Conservation (phyloP, 192 early-diverging fungal genomes). For the Gonapodya sp. region DNA sequence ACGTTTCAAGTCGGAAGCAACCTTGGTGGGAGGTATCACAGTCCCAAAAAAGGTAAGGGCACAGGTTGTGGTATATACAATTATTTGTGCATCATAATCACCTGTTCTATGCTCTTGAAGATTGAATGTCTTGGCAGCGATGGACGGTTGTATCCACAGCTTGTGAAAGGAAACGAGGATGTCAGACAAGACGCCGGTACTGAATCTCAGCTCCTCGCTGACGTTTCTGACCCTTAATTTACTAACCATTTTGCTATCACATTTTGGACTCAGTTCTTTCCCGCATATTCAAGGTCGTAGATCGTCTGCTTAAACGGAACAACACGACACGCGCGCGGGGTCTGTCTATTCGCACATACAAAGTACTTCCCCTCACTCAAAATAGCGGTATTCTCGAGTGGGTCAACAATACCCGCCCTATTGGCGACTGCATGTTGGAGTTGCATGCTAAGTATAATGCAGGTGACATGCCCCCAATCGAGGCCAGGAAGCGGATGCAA, state of each 20-base stretch:
- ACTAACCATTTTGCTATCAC: too few relatives aligned
- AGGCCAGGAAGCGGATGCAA: slow-evolving; percentile 31
- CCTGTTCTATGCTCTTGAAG: neutral
- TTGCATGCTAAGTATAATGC: slow-evolving; percentile 33
- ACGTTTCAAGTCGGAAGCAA: neutral
- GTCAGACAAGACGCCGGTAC: slow-evolving; percentile 59
- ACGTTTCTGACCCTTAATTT: too few relatives aligned
- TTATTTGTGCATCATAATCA: neutral
- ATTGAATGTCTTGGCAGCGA: slow-evolving; percentile 8
- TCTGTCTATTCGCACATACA: slow-evolving; percentile 42
- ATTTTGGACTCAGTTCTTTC: slow-evolving; percentile 35
- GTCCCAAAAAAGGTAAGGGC: neutral
- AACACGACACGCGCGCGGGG: slow-evolving; percentile 32
- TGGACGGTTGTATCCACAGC: neutral
- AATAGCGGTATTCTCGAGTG: slow-evolving; percentile 44
- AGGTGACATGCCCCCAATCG: slow-evolving; percentile 23
- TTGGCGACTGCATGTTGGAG: slow-evolving; percentile 30
- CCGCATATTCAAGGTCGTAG: slow-evolving; percentile 58
- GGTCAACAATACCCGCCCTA: slow-evolving; percentile 38
- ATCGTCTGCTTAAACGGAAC: slow-evolving; percentile 39
- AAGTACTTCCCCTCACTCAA: slow-evolving; percentile 43
- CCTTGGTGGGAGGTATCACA: neutral
- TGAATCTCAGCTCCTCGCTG: too few relatives aligned
- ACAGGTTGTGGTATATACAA: too few relatives aligned
- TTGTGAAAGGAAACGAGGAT: slow-evolving; percentile 56